Evolutionary conservation across 2,329 filamentous ascomycete species (phyloP).

Genomic region (Cladophialophora immunda): DNA sequence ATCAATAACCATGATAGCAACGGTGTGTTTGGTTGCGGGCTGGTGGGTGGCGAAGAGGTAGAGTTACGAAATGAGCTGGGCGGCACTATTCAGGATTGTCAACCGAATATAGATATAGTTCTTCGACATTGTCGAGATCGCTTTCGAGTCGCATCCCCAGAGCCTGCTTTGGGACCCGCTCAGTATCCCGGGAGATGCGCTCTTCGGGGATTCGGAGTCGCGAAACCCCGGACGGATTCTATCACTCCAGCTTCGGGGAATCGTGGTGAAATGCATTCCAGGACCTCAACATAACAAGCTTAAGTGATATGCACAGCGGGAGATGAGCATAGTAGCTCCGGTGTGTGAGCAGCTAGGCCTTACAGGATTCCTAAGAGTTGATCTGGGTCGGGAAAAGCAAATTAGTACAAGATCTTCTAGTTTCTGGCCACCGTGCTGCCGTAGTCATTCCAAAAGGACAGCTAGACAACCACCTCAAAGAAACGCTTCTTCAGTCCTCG

Average conservation of each 20-base stretch:
- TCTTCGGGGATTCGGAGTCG: not conserved
- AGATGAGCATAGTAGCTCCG: not conserved
- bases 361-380: not conserved
- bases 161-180: too few species aligned
- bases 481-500: too few species aligned
- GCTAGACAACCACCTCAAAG: too few species aligned
- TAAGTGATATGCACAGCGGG: too few species aligned
- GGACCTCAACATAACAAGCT: too few species aligned
- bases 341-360: too few species aligned
- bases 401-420: too few species aligned
- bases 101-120: not conserved
- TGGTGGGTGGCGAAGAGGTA: not conserved
- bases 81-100: not conserved
- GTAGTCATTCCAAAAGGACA: too few species aligned
- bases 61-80: not conserved
- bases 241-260: not conserved
- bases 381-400: too few species aligned
- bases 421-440: too few species aligned
- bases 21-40: not conserved
- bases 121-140: constrained; percentile 1
- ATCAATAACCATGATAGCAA: constrained; percentile 5
- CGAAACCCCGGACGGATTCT: not conserved
- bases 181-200: not conserved
- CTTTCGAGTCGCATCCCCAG: not conserved
- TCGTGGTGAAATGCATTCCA: too few species aligned